Evolutionary conservation across 768 basidiomycete species (phyloP).

Genomic region (Macrocybe gigantea): DNA sequence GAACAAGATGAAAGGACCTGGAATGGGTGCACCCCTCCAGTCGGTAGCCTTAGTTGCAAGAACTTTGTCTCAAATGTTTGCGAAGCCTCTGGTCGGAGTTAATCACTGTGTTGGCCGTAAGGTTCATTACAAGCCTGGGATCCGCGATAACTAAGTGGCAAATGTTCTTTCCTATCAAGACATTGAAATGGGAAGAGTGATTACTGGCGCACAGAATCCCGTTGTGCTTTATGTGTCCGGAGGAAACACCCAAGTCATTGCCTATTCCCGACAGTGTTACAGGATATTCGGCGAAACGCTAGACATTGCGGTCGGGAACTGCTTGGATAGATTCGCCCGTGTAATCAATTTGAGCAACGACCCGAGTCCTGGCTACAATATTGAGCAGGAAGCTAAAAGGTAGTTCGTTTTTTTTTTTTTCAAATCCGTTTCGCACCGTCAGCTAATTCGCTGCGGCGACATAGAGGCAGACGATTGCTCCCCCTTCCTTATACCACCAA

Average conservation of each 20-base stretch:
- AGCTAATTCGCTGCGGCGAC: too few species aligned
- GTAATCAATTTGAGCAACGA: conserved; percentile 94
- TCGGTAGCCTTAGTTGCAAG: conserved; percentile 93
- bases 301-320: conserved; percentile 99
- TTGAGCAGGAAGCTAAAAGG: conserved; percentile 94
- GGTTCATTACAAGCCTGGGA: conserved; percentile 19
- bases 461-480: conserved; percentile 78
- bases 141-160: neutral
- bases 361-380: conserved; percentile 94
- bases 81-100: conserved; percentile 94
- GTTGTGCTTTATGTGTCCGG: conserved; percentile 98
- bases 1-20: conserved; percentile 63
- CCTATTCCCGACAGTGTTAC: conserved; percentile 95
- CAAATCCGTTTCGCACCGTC: neutral
- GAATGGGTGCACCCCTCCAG: conserved; percentile 97
- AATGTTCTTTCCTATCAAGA: conserved; percentile 41
- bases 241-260: conserved; percentile 98
- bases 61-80: conserved; percentile 79
- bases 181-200: conserved; percentile 96
- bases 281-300: conserved; percentile 98
- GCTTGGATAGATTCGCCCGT: conserved; percentile 93
- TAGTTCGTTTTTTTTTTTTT: conserved; percentile 24
- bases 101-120: conserved; percentile 98
- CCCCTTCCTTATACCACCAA: conserved; percentile 93
- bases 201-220: conserved; percentile 92